Conservation (phyloP, 2,329 filamentous ascomycete genomes). For the Trichoderma lentiforme region DNA sequence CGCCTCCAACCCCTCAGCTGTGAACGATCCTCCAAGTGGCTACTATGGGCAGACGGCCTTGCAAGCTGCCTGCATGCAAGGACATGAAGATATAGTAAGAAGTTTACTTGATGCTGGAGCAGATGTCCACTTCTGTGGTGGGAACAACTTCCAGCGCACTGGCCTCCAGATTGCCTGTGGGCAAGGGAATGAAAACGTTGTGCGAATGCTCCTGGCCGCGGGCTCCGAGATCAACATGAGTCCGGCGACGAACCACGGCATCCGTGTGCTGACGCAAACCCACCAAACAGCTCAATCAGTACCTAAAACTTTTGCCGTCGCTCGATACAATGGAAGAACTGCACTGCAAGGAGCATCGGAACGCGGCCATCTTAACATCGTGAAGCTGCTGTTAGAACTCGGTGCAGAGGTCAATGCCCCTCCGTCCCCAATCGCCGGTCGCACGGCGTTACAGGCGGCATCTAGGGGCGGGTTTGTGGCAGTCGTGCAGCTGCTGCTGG, state of each 20-base stretch:
- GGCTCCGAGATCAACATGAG: slow-evolving; percentile 7
- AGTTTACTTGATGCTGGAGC: slow-evolving; percentile 27
- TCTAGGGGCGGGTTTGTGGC: slow-evolving; percentile 25
- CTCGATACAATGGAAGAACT: slow-evolving; percentile 10
- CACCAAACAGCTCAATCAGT: background rate
- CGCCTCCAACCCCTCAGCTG: slow-evolving; percentile 25
- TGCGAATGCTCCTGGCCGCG: slow-evolving; percentile 11
- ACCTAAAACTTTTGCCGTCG: background rate
- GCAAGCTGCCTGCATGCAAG: slow-evolving; percentile 33
- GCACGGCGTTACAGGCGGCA: slow-evolving; percentile 36
- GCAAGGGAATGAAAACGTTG: slow-evolving; percentile 22
- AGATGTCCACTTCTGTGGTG: slow-evolving; percentile 17
- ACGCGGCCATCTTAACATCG: slow-evolving; percentile 13
- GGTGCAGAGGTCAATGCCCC: slow-evolving; percentile 35
- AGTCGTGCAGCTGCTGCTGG: slow-evolving; percentile 26
- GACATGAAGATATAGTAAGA: slow-evolving; percentile 26
- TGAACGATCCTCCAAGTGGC: slow-evolving; percentile 32
- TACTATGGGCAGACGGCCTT: slow-evolving; percentile 38
- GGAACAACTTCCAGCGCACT: slow-evolving; percentile 36
- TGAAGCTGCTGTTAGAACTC: slow-evolving; percentile 16
- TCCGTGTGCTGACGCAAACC: background rate
- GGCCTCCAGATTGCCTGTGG: slow-evolving; percentile 38
- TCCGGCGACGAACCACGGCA: background rate
- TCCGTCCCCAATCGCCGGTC: slow-evolving; percentile 6
- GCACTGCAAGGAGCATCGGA: slow-evolving; percentile 21